Base-by-base conservation (phyloP, 345 rosid genomes). In the Capsella bursapastoris region DNA sequence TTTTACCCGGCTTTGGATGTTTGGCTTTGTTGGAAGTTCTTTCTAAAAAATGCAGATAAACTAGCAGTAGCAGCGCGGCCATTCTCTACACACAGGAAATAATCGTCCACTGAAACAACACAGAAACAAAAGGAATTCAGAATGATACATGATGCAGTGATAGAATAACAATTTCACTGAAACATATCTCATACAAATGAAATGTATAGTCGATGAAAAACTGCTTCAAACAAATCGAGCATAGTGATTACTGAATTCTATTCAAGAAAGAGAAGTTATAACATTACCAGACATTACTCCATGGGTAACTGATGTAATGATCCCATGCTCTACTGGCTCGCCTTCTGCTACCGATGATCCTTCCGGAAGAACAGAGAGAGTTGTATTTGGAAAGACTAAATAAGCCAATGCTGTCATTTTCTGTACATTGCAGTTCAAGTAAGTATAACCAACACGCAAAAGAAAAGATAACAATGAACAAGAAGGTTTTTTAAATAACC, bases 381-480 rank as follows among this genome's bases (percentile, higher is more conserved):
- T 68, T 10, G 93, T 73, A 82, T 90, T 94, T 40, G 96, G 97
- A 64, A 94, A 94, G 71, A 87, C 97, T 76, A 94, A 78, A 83
- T 86, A 87, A 51, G 89, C 88, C 15, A 88, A 86, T 56, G 93
- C 91, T 83, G 78, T 85, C 96, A 90, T 85, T 84, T 86, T 83
- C 98, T 91, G 88, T 70, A 6, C 74, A 67, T 66, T 35, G 38
- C 8, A 67, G 44, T 37, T 66, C 40, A 45, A 50, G 72, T 65
- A 5, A 71, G 77, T 52, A 28, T 7, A 58, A 34, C 18, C 72
- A 50, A 65, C 15, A 53, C n/a, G 4, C 34, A 52, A 18, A 56
- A 38, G 18, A 38, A 60, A 49, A 64, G 1, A 13, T 3, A 38
- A 38, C 52, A 74, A 38, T 1, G 22, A 16, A 27, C 3, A 58